Base-by-base conservation (phyloP, 768 basidiomycete species). In the Russula brevipes region DNA sequence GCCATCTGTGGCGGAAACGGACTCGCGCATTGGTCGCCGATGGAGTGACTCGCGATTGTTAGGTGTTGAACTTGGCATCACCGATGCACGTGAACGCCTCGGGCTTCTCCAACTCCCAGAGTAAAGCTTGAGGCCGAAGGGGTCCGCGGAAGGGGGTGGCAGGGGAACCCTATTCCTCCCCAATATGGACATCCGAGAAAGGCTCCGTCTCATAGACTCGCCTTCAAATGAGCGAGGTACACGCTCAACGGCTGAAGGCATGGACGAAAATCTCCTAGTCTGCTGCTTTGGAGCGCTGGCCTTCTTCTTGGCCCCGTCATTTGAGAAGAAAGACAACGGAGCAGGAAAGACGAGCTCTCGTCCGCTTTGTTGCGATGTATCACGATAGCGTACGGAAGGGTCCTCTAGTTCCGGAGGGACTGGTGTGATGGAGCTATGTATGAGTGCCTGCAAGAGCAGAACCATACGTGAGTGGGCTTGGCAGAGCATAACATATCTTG, bases 381-480 rank as follows among this genome's bases (percentile, higher is more conserved):
- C 31, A 69, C 60, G 24, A 61, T 71, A 60, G 56, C 61, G 24
- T 68, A 42, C 61, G 12, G 61, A 78, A 17, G 79, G 67, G 19
- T 73, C 70, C 33, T 75, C 72, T 7, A 70, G 68, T 1, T 72
- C 70, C 38, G 68, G 66, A 59, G 71, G 74, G 5, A 72, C 72
- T 5, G 77, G 72, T 46, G 78, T 69, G 24, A 73, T 70, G 0
- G 85, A 84, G 61, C 85, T 85, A 69, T 91, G 85, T 0, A 85
- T 83, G 47, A 90, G 74, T 2, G 88, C 82, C 67, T 91, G 90
- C 4, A 91, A 75, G 17, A 89, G 76, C 17, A 92, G 80, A 24
- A 90, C 85, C 67, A 89, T 84, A 10, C 89, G 83, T 14, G 89
- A 87, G 70, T 92, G 88, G 3, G 86, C 82, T 30, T 81, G 81